Evolutionary conservation across 164 flowering plant species (phyloP).

Genomic region (Umbilicus rupestris): DNA sequence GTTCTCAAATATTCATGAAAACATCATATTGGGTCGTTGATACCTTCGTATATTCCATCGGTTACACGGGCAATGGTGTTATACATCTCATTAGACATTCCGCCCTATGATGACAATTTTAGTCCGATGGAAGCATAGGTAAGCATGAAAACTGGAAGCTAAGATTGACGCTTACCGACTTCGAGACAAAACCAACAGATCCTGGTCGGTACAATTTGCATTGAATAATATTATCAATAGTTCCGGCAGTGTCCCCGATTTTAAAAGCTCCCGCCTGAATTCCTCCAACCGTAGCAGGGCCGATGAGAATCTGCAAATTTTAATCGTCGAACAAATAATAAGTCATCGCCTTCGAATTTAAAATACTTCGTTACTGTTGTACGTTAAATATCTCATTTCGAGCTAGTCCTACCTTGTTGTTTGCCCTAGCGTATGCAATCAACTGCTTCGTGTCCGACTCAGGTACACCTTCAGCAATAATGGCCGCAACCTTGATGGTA

Average conservation of each 20-base stretch:
- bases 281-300: slow-evolving; percentile 97
- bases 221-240: slow-evolving; percentile 86
- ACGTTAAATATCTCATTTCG: background rate
- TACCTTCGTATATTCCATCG: slow-evolving; percentile 98
- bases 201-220: slow-evolving; percentile 99
- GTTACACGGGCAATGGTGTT: slow-evolving; percentile 94
- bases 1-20: background rate
- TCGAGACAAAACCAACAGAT: slow-evolving; percentile 97
- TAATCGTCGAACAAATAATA: background rate
- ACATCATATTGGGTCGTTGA: background rate
- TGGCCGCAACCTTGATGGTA: slow-evolving; percentile 87
- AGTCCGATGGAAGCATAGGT: background rate
- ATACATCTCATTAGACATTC: slow-evolving; percentile 97
- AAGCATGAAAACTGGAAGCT: background rate
- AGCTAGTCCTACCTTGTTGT: slow-evolving; percentile 60
- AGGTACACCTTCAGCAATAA: slow-evolving; percentile 98
- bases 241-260: slow-evolving; percentile 96
- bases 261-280: slow-evolving; percentile 93
- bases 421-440: slow-evolving; percentile 85
- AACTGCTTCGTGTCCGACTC: slow-evolving; percentile 91
- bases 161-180: slow-evolving; percentile 59
- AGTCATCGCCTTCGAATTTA: no score
- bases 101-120: slow-evolving; percentile 51
- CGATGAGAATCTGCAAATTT: slow-evolving; percentile 75
- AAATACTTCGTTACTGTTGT: no score